Percentiles rank a stretch among this genome's conserved stretches.
Evolutionary conservation across 192 early-diverging fungal species (phyloP).

Genomic region (Linnemannia exigua): DNA sequence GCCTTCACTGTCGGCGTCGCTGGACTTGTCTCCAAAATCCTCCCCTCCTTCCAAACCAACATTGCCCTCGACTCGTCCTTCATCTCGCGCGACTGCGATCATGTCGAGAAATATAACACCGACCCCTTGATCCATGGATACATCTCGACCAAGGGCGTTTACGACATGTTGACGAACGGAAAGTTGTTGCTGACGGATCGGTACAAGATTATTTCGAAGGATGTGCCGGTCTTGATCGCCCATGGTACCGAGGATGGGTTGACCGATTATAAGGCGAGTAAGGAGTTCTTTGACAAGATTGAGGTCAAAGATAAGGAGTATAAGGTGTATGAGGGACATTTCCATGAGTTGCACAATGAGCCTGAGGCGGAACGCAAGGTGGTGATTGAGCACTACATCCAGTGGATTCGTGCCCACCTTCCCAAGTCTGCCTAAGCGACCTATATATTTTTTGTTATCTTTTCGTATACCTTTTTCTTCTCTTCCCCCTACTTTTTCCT

Average conservation of each 20-base stretch:
- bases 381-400: conserved; percentile 56
- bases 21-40: conserved; percentile 51
- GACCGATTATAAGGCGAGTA: conserved; percentile 43
- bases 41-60: conserved; percentile 61
- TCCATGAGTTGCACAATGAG: conserved; percentile 59
- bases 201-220: conserved; percentile 52
- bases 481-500: no score
- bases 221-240: conserved; percentile 64
- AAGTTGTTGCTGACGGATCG: conserved; percentile 51
- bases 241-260: conserved; percentile 68
- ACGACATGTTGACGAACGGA: conserved; percentile 67
- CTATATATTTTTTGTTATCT: background rate
- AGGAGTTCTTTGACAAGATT: conserved; percentile 57
- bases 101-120: conserved; percentile 61
- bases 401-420: conserved; percentile 53
- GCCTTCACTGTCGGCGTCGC: conserved; percentile 51
- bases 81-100: conserved; percentile 60
- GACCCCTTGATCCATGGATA: conserved; percentile 72
- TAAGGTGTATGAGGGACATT: conserved; percentile 31
- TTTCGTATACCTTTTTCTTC: background rate
- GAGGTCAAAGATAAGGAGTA: conserved; percentile 58
- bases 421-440: conserved; percentile 6
- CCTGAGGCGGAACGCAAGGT: conserved; percentile 47
- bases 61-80: conserved; percentile 56
- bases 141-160: conserved; percentile 58